Conservation (phyloP, 768 basidiomycete genomes). For the Cytidiella melzeri region DNA sequence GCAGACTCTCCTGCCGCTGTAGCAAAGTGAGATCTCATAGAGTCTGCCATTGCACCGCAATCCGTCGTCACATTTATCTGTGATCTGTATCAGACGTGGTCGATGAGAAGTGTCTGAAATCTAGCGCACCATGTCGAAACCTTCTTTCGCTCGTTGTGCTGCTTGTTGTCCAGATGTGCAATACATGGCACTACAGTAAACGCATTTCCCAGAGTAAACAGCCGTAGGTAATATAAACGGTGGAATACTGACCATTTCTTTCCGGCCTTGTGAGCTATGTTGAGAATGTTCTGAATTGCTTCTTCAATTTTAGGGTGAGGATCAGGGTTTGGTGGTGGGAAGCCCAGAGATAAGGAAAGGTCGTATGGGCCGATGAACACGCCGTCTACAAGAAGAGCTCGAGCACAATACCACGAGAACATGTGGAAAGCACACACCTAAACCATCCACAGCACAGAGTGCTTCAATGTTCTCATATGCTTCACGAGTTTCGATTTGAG, state of each 20-base stretch:
- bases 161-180: conserved; percentile 42
- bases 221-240: neutral
- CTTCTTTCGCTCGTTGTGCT: conserved; percentile 38
- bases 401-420: conserved; percentile 7
- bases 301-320: conserved; percentile 60
- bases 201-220: no score
- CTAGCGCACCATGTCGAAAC: conserved; percentile 44
- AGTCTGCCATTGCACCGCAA: conserved; percentile 36
- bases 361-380: conserved; percentile 67
- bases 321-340: conserved; percentile 54
- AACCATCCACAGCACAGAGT: conserved; percentile 33
- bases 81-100: neutral
- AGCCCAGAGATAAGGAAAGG: conserved; percentile 56
- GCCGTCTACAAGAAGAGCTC: conserved; percentile 30
- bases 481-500: conserved; percentile 38
- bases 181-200: conserved; percentile 41
- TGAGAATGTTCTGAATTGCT: conserved; percentile 48
- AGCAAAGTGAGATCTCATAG: conserved; percentile 14
- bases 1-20: conserved; percentile 15
- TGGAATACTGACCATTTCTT: conserved; percentile 54
- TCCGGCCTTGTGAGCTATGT: conserved; percentile 41
- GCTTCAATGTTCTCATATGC: conserved; percentile 36
- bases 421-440: conserved; percentile 26
- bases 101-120: neutral
- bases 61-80: conserved; percentile 48